These are phyloP conservation scores for Perilla frutescens DNA, from an alignment of 257 asterid genomes.

Conservation along the genomic window DNA sequence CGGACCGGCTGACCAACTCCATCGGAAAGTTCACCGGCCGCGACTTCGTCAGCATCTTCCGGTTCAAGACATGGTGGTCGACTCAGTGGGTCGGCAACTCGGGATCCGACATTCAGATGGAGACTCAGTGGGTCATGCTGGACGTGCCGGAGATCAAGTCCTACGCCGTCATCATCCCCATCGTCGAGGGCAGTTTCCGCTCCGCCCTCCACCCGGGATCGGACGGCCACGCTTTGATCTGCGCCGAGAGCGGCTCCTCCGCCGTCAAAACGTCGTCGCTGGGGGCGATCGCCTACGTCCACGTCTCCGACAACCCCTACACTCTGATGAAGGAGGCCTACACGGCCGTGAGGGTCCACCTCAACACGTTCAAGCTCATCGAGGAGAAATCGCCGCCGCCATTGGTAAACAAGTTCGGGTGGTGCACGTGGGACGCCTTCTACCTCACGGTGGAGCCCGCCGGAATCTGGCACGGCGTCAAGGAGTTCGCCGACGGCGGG, in stretches of 20 bases:
- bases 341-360: conserved; percentile 63
- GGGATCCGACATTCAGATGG: conserved; percentile 79
- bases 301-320: conserved; percentile 73
- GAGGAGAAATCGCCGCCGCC: conserved; percentile 75
- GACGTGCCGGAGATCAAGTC: conserved; percentile 63
- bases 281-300: conserved; percentile 58
- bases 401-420: conserved; percentile 62
- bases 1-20: conserved; percentile 60
- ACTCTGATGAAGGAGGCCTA: conserved; percentile 71
- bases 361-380: conserved; percentile 62
- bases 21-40: conserved; percentile 60
- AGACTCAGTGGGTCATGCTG: conserved; percentile 74
- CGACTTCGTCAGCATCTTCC: conserved; percentile 77
- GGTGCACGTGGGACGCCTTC: conserved; percentile 80
- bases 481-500: conserved; percentile 63
- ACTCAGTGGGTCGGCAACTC: conserved; percentile 77
- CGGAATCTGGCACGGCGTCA: conserved; percentile 59
- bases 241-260: conserved; percentile 74
- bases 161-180: conserved; percentile 60
- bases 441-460: conserved; percentile 65
- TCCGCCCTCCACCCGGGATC: conserved; percentile 71
- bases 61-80: conserved; percentile 92
- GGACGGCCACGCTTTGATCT: conserved; percentile 57
- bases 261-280: conserved; percentile 46
- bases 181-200: conserved; percentile 64